Evolutionary conservation across 805 yeast species (phyloP).

Genomic region (Candida vaughaniae): DNA sequence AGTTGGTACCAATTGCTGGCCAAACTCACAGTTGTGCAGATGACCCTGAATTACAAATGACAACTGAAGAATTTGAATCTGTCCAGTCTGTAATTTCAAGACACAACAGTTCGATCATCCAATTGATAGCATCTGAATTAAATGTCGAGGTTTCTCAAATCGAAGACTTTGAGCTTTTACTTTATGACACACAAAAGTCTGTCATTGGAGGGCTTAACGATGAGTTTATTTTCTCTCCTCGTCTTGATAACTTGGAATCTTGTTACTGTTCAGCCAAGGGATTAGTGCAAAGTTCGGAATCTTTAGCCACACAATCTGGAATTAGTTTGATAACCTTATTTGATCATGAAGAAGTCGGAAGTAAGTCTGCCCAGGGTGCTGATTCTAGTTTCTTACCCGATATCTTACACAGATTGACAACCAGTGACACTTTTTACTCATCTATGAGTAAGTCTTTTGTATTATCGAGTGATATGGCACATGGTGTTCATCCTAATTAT

Average conservation of each 20-base stretch:
- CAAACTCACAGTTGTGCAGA: conserved; percentile 46
- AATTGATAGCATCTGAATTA: conserved; percentile 66
- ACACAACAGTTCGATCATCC: conserved; percentile 72
- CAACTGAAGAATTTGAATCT: conserved; percentile 60
- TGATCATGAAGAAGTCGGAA: conserved; percentile 96
- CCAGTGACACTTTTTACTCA: conserved; percentile 27
- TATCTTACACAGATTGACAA: conserved; percentile 65
- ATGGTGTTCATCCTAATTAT: conserved; percentile 95
- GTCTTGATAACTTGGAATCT: conserved; percentile 87
- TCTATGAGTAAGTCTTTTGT: conserved; percentile 74
- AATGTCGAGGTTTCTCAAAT: conserved; percentile 53
- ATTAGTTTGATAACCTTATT: conserved; percentile 78
- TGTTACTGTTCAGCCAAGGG: conserved; percentile 80
- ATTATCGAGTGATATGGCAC: conserved; percentile 94
- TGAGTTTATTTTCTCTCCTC: conserved; percentile 88
- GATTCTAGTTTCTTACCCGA: conserved; percentile 88
- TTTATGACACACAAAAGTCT: conserved; percentile 83
- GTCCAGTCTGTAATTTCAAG: conserved; percentile 65
- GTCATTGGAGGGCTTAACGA: conserved; percentile 84
- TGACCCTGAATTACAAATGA: conserved; percentile 46
- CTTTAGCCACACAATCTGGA: conserved; percentile 49
- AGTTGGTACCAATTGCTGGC: conserved; percentile 85
- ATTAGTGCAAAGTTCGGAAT: conserved; percentile 52
- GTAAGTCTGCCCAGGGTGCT: conserved; percentile 94
- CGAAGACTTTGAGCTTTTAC: conserved; percentile 85